Conservation (phyloP, 2,329 filamentous ascomycete genomes). For the Alternaria sp. region DNA sequence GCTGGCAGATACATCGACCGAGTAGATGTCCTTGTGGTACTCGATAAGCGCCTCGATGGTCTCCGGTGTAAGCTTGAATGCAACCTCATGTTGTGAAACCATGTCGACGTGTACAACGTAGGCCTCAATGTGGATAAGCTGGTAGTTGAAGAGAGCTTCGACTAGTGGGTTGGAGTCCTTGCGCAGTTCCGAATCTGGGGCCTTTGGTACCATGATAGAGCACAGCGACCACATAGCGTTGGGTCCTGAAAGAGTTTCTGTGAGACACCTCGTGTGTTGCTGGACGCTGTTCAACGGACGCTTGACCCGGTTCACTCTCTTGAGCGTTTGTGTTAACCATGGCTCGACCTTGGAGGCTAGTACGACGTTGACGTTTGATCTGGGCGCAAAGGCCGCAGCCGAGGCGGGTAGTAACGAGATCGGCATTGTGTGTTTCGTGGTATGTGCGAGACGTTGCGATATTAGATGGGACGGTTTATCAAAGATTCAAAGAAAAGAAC, state of each 20-base stretch:
- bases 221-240: constrained; percentile 95
- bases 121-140: constrained; percentile 91
- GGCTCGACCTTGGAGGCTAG: constrained; percentile 90
- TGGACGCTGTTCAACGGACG: constrained; percentile 95
- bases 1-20: constrained; percentile 84
- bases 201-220: constrained; percentile 91
- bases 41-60: constrained; percentile 93
- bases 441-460: constrained; percentile 42
- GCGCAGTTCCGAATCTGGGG: constrained; percentile 82
- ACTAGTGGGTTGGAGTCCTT: constrained; percentile 82
- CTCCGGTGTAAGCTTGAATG: constrained; percentile 95
- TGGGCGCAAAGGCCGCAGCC: constrained; percentile 93
- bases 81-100: constrained; percentile 96
- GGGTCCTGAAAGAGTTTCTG: constrained; percentile 87
- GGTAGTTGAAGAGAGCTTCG: constrained; percentile 90
- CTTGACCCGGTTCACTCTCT: constrained; percentile 96
- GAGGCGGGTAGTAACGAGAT: constrained; percentile 93
- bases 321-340: constrained; percentile 95
- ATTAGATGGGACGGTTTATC: constrained; percentile 49
- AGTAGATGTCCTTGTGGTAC: constrained; percentile 96
- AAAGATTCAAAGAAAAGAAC: constrained; percentile 43
- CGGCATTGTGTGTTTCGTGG: constrained; percentile 70
- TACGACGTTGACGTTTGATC: constrained; percentile 93
- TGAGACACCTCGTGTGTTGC: constrained; percentile 94
- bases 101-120: constrained; percentile 99